Base-by-base conservation (phyloP, 1,284 basidiomycete species). In the Ceratorhiza oryzae-sativae region DNA sequence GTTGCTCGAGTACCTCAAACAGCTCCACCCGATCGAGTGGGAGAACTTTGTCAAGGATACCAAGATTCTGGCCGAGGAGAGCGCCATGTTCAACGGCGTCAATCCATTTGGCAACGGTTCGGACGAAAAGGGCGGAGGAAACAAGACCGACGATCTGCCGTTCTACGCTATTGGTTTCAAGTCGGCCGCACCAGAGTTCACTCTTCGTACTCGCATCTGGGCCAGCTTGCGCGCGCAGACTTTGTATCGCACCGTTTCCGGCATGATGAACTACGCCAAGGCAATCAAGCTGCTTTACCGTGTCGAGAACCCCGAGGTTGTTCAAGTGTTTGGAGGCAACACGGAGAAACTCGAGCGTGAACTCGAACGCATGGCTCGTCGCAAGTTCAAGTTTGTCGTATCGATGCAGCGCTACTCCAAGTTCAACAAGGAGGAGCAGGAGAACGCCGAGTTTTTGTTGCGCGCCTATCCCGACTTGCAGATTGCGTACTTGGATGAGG, bases 261-360 rank as follows among this genome's bases (percentile, higher is more conserved):
- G 97, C 65, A 98, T 99, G 91, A 99, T 99, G 97, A 99, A 99
- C 85, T 99, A 99, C 82, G 90, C 93, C 78, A 99, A 99, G 86
- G 97, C 97, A 20, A 98, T 99, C 88, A 99, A 99, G 83, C 86
- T 99, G n/a, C 87, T 99, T 34, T 98, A 98, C 83, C 95, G 97
- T 76, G 97, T 99, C 71, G 97, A 99, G 84, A 99, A 98, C 83
- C 97, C 97, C 25, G 97, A 98, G 81, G 93, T 99, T 60, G 97
- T 99, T 8, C 96, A 98, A 83, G 86, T 93, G 68, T 98, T 95
- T 78, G 97, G 97, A 67, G 95, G 96, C 51, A 99, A 99, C 83
- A 98, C 97, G 20, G 97, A 99, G 81, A 94, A 90, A 80, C 87
- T 99, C 42, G 97, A 99, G 81, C 91, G 95, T 48, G 97, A 99